phyloP scores from a whole-genome alignment of 805 yeast genomes.

The Cyberlindnera mycetangii region DNA sequence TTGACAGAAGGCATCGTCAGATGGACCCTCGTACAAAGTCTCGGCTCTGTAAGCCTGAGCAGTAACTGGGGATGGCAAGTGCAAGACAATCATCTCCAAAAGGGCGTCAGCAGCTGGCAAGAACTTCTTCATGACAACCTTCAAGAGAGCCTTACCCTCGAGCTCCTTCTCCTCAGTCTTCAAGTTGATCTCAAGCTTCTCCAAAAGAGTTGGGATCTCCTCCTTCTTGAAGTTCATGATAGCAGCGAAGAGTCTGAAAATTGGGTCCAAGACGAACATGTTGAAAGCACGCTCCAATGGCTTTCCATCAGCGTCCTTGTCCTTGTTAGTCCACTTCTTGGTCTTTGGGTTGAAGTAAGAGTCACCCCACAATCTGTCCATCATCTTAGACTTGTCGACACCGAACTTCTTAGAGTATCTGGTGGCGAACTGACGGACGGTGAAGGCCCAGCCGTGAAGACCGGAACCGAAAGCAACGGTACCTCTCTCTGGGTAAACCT shows the following conservation, averaged over 20 bases:
- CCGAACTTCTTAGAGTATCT: conserved; percentile 99
- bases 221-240: conserved; percentile 99
- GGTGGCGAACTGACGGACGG: conserved; percentile 96
- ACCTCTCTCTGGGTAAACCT: conserved; percentile 98
- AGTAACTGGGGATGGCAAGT: conserved; percentile 99
- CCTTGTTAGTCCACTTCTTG: conserved; percentile 98
- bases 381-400: conserved; percentile 97
- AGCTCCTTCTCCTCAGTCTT: conserved; percentile 97
- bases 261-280: conserved; percentile 98
- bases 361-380: conserved; percentile 99
- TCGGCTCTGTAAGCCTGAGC: conserved; percentile 99
- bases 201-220: conserved; percentile 87
- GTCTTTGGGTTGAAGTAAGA: conserved; percentile 99
- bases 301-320: conserved; percentile 93
- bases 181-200: conserved; percentile 89
- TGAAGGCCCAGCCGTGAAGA: conserved; percentile 99
- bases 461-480: conserved; percentile 99
- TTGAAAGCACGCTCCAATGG: conserved; percentile 98
- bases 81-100: conserved; percentile 96
- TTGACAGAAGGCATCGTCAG: conserved; percentile 83
- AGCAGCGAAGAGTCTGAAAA: conserved; percentile 94
- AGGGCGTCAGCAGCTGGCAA: conserved; percentile 99
- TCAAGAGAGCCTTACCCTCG: conserved; percentile 97
- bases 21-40: conserved; percentile 98
- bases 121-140: conserved; percentile 99